Base-by-base conservation (phyloP, 2,329 filamentous ascomycete species). In the Penicillium sp. region DNA sequence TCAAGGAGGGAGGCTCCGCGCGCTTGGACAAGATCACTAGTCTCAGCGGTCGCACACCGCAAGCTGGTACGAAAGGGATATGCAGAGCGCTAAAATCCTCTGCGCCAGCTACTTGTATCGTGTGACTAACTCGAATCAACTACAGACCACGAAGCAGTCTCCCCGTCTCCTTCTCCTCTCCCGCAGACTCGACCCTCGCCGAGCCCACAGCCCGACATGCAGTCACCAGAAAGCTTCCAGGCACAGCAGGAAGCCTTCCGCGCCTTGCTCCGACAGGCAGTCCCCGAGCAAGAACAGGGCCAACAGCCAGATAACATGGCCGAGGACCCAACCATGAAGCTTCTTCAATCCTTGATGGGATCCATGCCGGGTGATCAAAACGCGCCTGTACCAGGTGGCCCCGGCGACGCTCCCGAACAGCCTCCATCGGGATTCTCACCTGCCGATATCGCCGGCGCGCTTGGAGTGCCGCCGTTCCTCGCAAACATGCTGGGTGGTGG, bases 1-100 rank as follows among this genome's bases (percentile, higher is more conserved):
- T 84, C 63, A 75, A 74, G 55, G 76, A 77, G 40, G 76, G 77
- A 53, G 82, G 81, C 46, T 76, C 79, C 33, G 77, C 79, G 32
- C 75, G 82, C 54, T 71, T 86, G 38, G 79, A 83, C 49, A 79
- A 80, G 58, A 86, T 86, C 66, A 82, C 81, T 33, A 75, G 75
- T 32, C 64, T 84, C 46, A 82, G 81, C 50, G 82, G 81, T 55
- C 69, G 75, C 41, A 69, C 67, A 50, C 71, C 75, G 37, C 70
- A 71, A 47, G 61, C 62, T 44, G 62, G 71, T 74, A 65, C 38
- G 38, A 25, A 24, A 40, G 7, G 24, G 3, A 13, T 25, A 27
- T 25, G 23, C 12, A 8, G 38, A 13, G 38, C 7, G 18, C 33
- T 9, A 37, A 4, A 12, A 12, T 20, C 9, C 1, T 12, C 15